These are phyloP conservation scores for Rubus parviflorus DNA, from an alignment of 306 rosid species.

Conservation along the genomic window DNA sequence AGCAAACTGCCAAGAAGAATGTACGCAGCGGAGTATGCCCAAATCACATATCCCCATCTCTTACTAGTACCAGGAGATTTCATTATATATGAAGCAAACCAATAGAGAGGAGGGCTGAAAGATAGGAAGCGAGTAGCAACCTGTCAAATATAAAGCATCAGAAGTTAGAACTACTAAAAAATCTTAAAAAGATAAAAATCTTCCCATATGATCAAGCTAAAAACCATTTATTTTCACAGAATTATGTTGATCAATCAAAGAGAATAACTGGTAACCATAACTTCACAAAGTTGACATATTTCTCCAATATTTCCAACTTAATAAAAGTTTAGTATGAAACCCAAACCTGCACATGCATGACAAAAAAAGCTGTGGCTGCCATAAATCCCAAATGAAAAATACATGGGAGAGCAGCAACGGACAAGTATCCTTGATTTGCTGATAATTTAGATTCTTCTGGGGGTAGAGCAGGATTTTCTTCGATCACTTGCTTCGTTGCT, in stretches of 20 bases:
- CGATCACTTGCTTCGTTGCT: conserved; percentile 46
- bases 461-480: conserved; percentile 24
- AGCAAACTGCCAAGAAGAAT: conserved; percentile 84
- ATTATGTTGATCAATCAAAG: neutral
- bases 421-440: conserved; percentile 48
- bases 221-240: neutral
- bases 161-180: neutral
- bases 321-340: neutral
- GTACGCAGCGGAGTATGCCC: conserved; percentile 77
- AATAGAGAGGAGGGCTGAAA: conserved; percentile 80
- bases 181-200: neutral
- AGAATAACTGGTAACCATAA: neutral
- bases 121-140: conserved; percentile 93
- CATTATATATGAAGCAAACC: conserved; percentile 80
- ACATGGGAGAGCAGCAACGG: conserved; percentile 77
- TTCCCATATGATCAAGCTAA: neutral
- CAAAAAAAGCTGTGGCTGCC: conserved; percentile 72
- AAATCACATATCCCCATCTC: conserved; percentile 73
- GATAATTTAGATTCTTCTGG: conserved; percentile 35
- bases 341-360: conserved; percentile 95
- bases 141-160: conserved; percentile 43
- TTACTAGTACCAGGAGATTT: conserved; percentile 27
- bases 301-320: neutral
- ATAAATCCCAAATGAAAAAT: conserved; percentile 78
- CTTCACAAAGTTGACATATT: neutral